Evolutionary conservation across 148 eudicot species (phyloP), one percentile per base, ranked within the genome.

Genomic region (Heliamphora exappendiculata): DNA sequence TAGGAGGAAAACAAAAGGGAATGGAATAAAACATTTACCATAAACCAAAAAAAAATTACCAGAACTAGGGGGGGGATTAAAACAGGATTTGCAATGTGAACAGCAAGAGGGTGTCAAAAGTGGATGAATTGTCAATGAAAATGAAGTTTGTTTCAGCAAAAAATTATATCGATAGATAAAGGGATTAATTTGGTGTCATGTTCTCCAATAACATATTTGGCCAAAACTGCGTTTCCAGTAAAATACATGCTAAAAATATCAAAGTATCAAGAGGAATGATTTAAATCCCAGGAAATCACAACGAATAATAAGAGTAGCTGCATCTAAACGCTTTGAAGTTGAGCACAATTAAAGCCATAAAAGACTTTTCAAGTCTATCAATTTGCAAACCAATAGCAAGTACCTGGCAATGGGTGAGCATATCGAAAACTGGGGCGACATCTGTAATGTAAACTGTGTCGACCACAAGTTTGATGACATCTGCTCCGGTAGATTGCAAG

Each of bases 401-500:
- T 76, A 89, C 92, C 84, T 87, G 89, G 73, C 84, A 89, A 80
- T 84, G 87, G 33, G 75, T 63, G 50, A 85, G 78, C 76, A 83
- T 73, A 33, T 83, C 81, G 64, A 85, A 83, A 36, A 85, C 72
- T 0, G 88, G 86, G 7, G 86, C 88, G 2, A 85, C 84, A 14
- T 86, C 84, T 20, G 84, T 86, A 58, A 86, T 86, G 51, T 81
- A 86, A 73, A 53, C 64, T 3, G 81, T 84, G 34, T 83, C 84
- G 22, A 83, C 58, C 34, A 83, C 72, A 50, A 86, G 74, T 79
- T 86, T 86, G 42, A 86, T 76, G 58, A 86, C 64, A 74, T 89
- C 93, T 19, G 89, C 89, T 20, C 88, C 89, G 7, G 86, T 86
- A 55, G 86, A 80, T 89, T 89, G 89, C 41, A 83, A 71, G 29